These are phyloP conservation scores for Mycogone perniciosa DNA, from an alignment of 2,329 filamentous ascomycete genomes.

Conservation along the genomic window DNA sequence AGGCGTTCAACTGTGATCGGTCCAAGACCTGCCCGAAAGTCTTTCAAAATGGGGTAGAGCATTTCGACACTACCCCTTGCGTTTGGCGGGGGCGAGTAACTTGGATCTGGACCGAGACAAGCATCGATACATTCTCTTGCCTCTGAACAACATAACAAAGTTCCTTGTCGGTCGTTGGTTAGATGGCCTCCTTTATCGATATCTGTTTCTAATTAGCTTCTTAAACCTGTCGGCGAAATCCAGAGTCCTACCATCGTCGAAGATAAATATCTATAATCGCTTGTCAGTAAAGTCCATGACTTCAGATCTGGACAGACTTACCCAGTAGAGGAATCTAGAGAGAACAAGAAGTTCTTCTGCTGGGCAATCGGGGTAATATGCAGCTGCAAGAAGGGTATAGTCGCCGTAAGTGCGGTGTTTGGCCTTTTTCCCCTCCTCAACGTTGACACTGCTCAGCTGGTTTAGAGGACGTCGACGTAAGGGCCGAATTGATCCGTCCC, in stretches of 20 bases:
- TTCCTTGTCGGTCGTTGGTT: conserved; percentile 1
- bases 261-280: conserved; percentile 1
- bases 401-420: conserved; percentile 7
- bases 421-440: conserved; percentile 1
- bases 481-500: too few relatives aligned
- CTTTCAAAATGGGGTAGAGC: conserved; percentile 4
- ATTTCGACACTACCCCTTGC: conserved; percentile 4
- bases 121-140: conserved; percentile 5
- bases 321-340: conserved; percentile 9
- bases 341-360: conserved; percentile 7
- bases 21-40: conserved; percentile 5
- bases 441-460: background rate
- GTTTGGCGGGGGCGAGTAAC: background rate
- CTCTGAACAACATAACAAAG: conserved; percentile 3
- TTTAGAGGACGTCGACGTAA: background rate
- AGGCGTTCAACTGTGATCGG: background rate
- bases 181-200: conserved; percentile 11
- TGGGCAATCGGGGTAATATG: conserved; percentile 4
- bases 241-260: background rate
- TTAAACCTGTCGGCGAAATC: too few relatives aligned
- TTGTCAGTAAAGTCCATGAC: background rate
- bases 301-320: background rate
- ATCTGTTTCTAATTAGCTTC: background rate
- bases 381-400: conserved; percentile 1
- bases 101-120: conserved; percentile 2